Evolutionary conservation across 2,329 filamentous ascomycete genomes (phyloP).

Genomic region (Mollisiaceae sp.): DNA sequence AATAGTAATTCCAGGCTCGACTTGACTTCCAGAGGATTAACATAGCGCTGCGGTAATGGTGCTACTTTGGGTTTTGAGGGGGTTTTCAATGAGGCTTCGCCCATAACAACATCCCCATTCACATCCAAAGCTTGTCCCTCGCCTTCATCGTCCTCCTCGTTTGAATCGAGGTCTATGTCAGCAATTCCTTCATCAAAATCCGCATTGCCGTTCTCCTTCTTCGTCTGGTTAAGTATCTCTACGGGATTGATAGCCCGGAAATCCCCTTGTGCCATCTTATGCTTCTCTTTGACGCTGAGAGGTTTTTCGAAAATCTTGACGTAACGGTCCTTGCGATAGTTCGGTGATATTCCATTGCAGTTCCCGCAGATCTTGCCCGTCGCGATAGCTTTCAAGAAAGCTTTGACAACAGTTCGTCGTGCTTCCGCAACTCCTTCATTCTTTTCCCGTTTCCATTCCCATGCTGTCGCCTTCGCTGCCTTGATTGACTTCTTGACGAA

Average conservation of each 20-base stretch:
- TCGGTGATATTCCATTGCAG: conserved; percentile 74
- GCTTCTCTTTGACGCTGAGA: conserved; percentile 74
- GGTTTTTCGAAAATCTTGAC: conserved; percentile 93
- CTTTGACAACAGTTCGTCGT: conserved; percentile 76
- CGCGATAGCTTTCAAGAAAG: conserved; percentile 78
- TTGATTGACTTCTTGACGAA: conserved; percentile 79
- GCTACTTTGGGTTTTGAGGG: conserved; percentile 47
- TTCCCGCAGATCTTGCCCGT: conserved; percentile 71
- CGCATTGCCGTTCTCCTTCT: conserved; percentile 42
- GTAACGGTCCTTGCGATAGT: conserved; percentile 86
- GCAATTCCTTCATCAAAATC: conserved; percentile 70
- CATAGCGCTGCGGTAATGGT: conserved; percentile 67
- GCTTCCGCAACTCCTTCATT: conserved; percentile 83
- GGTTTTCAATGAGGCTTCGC: conserved; percentile 49
- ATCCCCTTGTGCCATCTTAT: conserved; percentile 73
- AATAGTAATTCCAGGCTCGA: conserved; percentile 81
- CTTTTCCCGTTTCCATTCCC: conserved; percentile 60
- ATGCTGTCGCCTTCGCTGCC: conserved; percentile 52
- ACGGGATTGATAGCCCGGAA: conserved; percentile 53
- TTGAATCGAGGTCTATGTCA: conserved; percentile 62
- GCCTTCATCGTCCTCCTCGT: conserved; percentile 49
- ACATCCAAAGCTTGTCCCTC: conserved; percentile 56
- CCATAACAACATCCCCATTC: conserved; percentile 63
- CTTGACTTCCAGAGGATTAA: conserved; percentile 83
- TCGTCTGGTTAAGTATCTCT: conserved; percentile 47